Evolutionary conservation across 2,329 filamentous ascomycete genomes (phyloP), one percentile per base, ranked within the genome.

Genomic region (Diplodia corticola): DNA sequence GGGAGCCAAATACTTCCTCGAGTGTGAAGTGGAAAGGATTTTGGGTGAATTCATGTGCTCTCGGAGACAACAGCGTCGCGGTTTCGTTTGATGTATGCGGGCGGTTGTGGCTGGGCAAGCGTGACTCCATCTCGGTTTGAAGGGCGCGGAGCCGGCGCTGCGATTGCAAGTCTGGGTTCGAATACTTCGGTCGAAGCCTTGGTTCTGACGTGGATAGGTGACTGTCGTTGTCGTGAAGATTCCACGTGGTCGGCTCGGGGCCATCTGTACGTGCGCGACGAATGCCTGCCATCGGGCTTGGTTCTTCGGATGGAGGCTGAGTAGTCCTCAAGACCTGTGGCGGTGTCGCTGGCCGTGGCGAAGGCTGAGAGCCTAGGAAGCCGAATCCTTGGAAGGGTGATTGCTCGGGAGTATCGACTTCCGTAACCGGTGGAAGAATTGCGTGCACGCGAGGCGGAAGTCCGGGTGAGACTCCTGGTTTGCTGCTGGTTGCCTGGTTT

Each of bases 1-100:
- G 46, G 60, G 76, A 73, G 17, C 73, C 72, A 15, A 66, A 69
- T 46, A 71, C 49, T 10, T 72, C 67, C 61, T 64, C 69, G 0
- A 78, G 65, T 20, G 77, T 73, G 50, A 77, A 63, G 65, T 77
- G 77, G 67, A 79, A 79, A 1, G 77, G 77, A 55, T 79, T 79
- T 46, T 84, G 86, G 2, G 89, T 92, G 82, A 93, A 93, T 17
- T 88, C 86, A 71, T 90, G 88, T 1, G 83, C 88, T 50, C 90
- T 85, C 0, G 91, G 91, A 2, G 90, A 92, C 82, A 92, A 84
- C 10, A 91, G 78, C 13, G 87, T 81, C 54, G 87, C 84, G 12
- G 68, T 78, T 77, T 72, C 78, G 74, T 78, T 76, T 22, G 71
- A 69, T 40, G 28, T 28, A 20, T 50, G 59, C 24, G 44, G 51